These are phyloP conservation scores for Clausena lansium DNA, from an alignment of 345 rosid genomes.

Conservation along the genomic window DNA sequence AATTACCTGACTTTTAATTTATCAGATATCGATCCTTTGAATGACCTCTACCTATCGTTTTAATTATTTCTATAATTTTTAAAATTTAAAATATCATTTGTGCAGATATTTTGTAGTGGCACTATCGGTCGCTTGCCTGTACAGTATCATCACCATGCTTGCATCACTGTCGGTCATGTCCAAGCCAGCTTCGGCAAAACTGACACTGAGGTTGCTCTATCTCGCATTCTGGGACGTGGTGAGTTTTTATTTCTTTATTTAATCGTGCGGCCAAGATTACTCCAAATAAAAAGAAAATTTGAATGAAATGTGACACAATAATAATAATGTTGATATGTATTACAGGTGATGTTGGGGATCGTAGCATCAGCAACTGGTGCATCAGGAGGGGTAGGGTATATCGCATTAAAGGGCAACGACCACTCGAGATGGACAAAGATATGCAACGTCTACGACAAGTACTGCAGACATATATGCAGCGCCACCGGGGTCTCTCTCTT, in stretches of 20 bases:
- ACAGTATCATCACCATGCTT: constrained; percentile 50
- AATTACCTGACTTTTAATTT: no score
- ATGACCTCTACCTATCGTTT: no score
- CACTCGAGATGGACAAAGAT: constrained; percentile 52
- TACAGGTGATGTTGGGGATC: constrained; percentile 64
- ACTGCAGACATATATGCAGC: constrained; percentile 51
- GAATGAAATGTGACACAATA: no score
- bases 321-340: no score
- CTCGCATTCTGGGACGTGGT: constrained; percentile 56
- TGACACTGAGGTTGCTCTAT: constrained; percentile 37
- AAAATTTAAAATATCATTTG: neutral
- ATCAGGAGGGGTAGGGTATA: constrained; percentile 68
- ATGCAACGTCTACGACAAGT: constrained; percentile 52
- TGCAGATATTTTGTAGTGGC: constrained; percentile 72
- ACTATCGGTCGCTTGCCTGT: constrained; percentile 56
- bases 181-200: constrained; percentile 36
- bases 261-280: no score
- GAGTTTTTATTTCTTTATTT: neutral
- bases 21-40: no score
- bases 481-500: constrained; percentile 50
- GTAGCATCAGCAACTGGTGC: constrained; percentile 77
- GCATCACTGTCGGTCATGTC: constrained; percentile 43
- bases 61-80: no score
- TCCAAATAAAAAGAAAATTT: no score
- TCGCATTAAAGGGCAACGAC: constrained; percentile 59